A percentile compares a stretch with the other conserved stretches of the same genome.
Evolutionary conservation across 768 basidiomycete species (phyloP).

Genomic region (Termitomyces sp.): DNA sequence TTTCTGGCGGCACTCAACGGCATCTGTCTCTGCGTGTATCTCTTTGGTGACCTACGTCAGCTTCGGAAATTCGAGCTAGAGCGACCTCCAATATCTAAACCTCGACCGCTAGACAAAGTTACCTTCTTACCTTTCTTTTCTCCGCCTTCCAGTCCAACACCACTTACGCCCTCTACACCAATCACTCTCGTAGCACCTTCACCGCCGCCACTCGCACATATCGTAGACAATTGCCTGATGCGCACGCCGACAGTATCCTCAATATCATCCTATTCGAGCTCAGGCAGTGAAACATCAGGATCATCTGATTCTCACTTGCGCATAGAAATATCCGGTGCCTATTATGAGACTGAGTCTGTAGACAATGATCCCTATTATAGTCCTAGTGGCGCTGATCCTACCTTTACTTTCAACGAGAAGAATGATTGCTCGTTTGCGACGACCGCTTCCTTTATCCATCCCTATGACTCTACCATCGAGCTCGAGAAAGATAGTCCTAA

Average conservation of each 20-base stretch:
- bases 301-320: conserved; percentile 16
- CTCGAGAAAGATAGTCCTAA: conserved; percentile 23
- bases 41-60: conserved; percentile 77
- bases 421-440: conserved; percentile 19
- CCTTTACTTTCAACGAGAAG: conserved; percentile 14
- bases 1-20: conserved; percentile 62
- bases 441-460: conserved; percentile 47
- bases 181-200: conserved; percentile 16
- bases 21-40: conserved; percentile 71
- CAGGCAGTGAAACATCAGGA: conserved; percentile 17
- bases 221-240: conserved; percentile 15
- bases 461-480: conserved; percentile 28
- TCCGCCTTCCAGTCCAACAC: conserved; percentile 13
- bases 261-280: conserved; percentile 16
- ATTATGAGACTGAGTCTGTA: conserved; percentile 32
- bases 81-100: conserved; percentile 57
- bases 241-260: conserved; percentile 14
- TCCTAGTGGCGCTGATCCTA: conserved; percentile 16
- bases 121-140: conserved; percentile 17
- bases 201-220: conserved; percentile 24
- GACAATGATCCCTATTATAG: conserved; percentile 25
- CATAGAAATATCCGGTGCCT: conserved; percentile 37
- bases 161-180: conserved; percentile 12
- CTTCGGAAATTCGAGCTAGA: conserved; percentile 74
- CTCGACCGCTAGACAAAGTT: conserved; percentile 27